Evolutionary conservation across 164 flowering plant species (phyloP).

Genomic region (Nymphaea thermarum): DNA sequence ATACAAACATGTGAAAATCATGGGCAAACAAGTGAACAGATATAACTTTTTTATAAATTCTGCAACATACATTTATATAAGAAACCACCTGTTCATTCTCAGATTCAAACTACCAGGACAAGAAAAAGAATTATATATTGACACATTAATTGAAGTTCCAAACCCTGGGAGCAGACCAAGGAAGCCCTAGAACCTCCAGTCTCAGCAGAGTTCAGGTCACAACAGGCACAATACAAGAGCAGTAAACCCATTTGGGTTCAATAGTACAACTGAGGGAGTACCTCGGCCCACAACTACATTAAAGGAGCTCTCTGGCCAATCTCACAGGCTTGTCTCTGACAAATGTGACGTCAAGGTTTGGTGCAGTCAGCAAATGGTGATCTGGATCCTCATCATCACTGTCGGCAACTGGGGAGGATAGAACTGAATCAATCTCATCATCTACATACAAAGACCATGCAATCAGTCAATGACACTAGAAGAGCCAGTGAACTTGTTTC

Average conservation of each 20-base stretch:
- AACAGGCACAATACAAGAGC: neutral
- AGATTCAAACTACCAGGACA: no score
- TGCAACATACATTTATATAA: no score
- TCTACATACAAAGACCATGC: constrained; percentile 23
- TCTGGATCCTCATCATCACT: constrained; percentile 51
- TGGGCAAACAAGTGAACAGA: no score
- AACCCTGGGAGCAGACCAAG: neutral
- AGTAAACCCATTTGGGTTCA: neutral
- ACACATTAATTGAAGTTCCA: neutral
- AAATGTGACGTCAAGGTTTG: constrained; percentile 56
- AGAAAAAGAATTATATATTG: no score
- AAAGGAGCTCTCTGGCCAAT: constrained; percentile 45
- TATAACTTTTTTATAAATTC: no score
- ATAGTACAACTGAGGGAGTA: neutral
- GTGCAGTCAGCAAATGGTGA: constrained; percentile 47
- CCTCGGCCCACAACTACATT: constrained; percentile 5
- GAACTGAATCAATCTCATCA: constrained; percentile 35
- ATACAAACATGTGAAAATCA: no score
- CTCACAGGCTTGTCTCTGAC: constrained; percentile 53
- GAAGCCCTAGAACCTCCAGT: neutral
- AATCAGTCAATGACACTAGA: no score
- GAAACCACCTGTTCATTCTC: no score
- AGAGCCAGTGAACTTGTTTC: no score
- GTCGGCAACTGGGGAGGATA: constrained; percentile 27
- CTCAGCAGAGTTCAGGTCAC: neutral